Evolutionary conservation across 176 grass and related monocot species (phyloP).

Genomic region (Alloteropsis semialata): DNA sequence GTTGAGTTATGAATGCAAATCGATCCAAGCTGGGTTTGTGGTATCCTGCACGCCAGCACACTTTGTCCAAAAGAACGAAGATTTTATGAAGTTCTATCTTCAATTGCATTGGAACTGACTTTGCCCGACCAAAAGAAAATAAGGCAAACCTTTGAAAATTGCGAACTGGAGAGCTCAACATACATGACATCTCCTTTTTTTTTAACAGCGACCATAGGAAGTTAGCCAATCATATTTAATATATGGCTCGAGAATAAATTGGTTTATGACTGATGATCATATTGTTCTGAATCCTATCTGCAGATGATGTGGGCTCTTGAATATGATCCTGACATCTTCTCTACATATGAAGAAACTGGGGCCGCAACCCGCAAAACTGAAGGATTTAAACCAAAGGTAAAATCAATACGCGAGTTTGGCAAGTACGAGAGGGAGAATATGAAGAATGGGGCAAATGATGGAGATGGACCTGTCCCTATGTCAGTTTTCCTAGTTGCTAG

Average conservation of each 20-base stretch:
- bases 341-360: constrained; percentile 56
- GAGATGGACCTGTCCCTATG: constrained; percentile 79
- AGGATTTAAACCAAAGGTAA: constrained; percentile 60
- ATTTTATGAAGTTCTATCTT: not conserved
- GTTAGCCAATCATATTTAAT: not conserved
- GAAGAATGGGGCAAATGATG: constrained; percentile 45
- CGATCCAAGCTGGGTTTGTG: not conserved
- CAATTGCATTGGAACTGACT: not conserved
- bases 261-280: not conserved
- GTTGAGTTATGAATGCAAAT: not conserved
- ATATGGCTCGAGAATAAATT: not conserved
- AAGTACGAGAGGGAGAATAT: constrained; percentile 93
- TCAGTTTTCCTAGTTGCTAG: constrained; percentile 96
- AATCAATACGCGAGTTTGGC: constrained; percentile 72
- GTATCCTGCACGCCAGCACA: not conserved
- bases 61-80: not conserved
- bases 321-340: constrained; percentile 84
- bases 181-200: not conserved
- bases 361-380: constrained; percentile 39
- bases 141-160: not conserved
- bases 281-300: constrained; percentile 16
- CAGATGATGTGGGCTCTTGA: constrained; percentile 99
- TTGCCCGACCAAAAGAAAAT: not conserved
- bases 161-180: not conserved
- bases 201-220: not conserved